Evolutionary conservation across 169 alveolate genomes (phyloP).

Genomic region (Eimeria necatrix): DNA sequence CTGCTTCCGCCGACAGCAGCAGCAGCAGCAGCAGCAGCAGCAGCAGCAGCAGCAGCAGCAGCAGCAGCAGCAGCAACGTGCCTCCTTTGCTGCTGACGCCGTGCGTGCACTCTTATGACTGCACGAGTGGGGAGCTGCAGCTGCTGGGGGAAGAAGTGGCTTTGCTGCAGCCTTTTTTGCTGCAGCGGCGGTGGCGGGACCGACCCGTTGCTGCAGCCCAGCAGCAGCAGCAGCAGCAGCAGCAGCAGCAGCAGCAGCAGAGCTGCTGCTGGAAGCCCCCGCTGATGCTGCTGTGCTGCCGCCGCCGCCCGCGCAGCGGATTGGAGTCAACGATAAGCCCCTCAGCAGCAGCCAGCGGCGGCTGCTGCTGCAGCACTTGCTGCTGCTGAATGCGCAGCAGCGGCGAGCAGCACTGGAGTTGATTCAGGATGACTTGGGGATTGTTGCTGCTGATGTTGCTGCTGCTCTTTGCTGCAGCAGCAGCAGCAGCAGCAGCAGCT

Average conservation of each 20-base stretch:
- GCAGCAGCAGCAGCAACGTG: background rate
- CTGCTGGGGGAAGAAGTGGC: background rate
- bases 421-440: slow-evolving; percentile 92
- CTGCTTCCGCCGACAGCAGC: background rate
- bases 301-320: slow-evolving; percentile 89
- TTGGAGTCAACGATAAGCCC: slow-evolving; percentile 88
- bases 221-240: background rate
- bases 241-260: background rate
- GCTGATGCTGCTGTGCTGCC: slow-evolving; percentile 88
- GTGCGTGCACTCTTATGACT: background rate
- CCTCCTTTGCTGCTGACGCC: background rate
- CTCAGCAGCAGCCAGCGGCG: slow-evolving; percentile 88
- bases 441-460: slow-evolving; percentile 90
- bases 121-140: background rate
- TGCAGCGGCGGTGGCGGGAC: slow-evolving; percentile 5
- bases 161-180: slow-evolving; percentile 3
- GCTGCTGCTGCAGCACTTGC: slow-evolving; percentile 86
- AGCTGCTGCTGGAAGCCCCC: slow-evolving; percentile 87
- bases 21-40: background rate
- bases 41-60: background rate
- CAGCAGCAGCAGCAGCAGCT: no score
- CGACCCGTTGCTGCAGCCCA: background rate
- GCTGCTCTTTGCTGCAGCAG: no score
- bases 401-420: slow-evolving; percentile 92
- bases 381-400: slow-evolving; percentile 90